Conservation (phyloP, 2,329 filamentous ascomycete genomes). For the Paecilomyces niveus region DNA sequence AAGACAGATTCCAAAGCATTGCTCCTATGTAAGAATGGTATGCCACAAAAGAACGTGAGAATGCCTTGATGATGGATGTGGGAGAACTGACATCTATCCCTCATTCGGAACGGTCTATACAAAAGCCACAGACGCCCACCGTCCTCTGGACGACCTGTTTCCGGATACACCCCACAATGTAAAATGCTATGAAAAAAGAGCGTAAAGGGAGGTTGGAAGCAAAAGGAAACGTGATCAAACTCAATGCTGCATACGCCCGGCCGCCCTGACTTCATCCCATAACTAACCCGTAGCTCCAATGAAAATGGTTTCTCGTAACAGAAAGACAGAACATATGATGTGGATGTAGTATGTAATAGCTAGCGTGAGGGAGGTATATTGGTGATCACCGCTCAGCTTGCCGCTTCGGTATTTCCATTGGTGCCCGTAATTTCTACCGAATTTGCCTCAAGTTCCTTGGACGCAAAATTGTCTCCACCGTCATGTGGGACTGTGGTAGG, state of each 20-base stretch:
- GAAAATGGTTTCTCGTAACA: background rate
- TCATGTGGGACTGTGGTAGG: constrained; percentile 8
- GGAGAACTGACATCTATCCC: background rate
- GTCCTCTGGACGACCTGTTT: background rate
- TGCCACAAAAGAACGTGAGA: background rate
- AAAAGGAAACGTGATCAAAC: background rate
- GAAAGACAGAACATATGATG: background rate
- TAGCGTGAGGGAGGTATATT: background rate
- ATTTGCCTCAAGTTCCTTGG: constrained; percentile 30
- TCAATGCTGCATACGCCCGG: background rate
- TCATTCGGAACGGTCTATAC: background rate
- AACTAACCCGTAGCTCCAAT: background rate
- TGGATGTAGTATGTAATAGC: background rate
- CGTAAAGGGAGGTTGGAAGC: background rate
- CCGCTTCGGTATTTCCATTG: constrained; percentile 18
- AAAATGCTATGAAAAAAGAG: background rate
- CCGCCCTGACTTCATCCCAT: background rate
- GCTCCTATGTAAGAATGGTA: background rate
- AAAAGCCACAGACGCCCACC: background rate
- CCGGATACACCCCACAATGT: background rate
- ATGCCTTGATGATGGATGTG: background rate
- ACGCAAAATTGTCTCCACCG: constrained; percentile 12
- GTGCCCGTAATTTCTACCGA: constrained; percentile 26
- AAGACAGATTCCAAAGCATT: background rate
- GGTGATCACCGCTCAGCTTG: constrained; percentile 14